Base-by-base conservation (phyloP, 805 yeast genomes). In the Candida maris region DNA sequence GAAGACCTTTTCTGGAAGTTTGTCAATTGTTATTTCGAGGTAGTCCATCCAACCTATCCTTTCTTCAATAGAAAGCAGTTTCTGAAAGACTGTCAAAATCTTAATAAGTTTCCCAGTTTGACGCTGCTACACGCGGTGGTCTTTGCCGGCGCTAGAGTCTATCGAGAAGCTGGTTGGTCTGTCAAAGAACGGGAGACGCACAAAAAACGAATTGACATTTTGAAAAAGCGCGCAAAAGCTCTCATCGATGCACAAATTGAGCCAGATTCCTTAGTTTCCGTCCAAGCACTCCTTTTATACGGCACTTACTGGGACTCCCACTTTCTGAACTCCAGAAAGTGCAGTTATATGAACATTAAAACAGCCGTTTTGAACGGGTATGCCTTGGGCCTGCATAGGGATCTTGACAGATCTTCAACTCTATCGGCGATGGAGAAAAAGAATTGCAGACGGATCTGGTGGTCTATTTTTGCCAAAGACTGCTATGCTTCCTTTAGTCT, bases 291-390 rank as follows among this genome's bases (percentile, higher is more conserved):
- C 25, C 57, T 77, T 16, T 59, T 84, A 19, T 68, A 85, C 42
- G 81, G 84, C 0, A 71, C 79, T 49, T 80, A 77, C 59, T 79
- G 87, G 79, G 89, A 80, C 45, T 80, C 85, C 2, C 83, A 84
- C 7, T 81, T 81, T 45, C 79, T 76, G 46, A 79, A 78, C 24
- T 70, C 83, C 19, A 74, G 79, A 35, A 81, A 79, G 54, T 73
- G 79, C 3, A 77, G 73, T 51, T 79, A 79, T 56, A 79, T 87
- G 86, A 71, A 43, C 28, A 38, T 81, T 8, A 68, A 85, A 33
- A 72, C 78, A 8, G 89, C 87, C 1, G 66, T 82, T 22, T 72
- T 79, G 8, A 64, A 79, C 33, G 89, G 89, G 2, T 88, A 82
- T 53, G 83, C 85, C 9, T 71, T 77, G 51, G 95, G 95, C 1